phyloP scores from a whole-genome alignment of 306 rosid species.

The Trifolium pratense region DNA sequence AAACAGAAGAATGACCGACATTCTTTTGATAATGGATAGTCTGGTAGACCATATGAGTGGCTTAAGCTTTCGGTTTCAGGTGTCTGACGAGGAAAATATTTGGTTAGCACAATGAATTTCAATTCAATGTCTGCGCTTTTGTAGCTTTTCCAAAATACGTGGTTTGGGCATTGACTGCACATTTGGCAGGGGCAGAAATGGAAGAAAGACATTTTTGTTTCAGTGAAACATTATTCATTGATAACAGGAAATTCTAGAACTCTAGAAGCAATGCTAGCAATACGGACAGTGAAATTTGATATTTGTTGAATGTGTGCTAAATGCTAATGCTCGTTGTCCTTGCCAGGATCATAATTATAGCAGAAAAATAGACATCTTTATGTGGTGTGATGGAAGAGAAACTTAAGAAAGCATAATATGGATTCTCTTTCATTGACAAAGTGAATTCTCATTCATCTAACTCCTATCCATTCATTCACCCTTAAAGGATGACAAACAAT shows the following conservation, averaged over 20 bases:
- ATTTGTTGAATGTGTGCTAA: neutral
- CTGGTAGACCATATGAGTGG: conserved; percentile 68
- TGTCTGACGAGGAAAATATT: conserved; percentile 46
- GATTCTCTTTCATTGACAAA: conserved; percentile 4
- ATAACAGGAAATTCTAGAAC: neutral
- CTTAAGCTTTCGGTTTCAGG: conserved; percentile 44
- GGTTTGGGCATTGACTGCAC: too few relatives aligned
- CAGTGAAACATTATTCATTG: conserved; percentile 8
- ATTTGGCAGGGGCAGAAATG: conserved; percentile 24
- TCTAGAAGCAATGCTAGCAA: conserved; percentile 11
- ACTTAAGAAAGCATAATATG: conserved; percentile 23
- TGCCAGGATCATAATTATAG: neutral
- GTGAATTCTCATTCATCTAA: conserved; percentile 6
- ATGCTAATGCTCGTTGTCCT: conserved; percentile 2
- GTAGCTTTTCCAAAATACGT: neutral
- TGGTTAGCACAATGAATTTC: conserved; percentile 29
- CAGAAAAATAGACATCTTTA: neutral
- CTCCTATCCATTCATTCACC: neutral
- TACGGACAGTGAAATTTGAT: neutral
- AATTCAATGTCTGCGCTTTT: neutral
- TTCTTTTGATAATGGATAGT: conserved; percentile 51
- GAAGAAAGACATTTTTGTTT: neutral
- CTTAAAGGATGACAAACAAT: neutral
- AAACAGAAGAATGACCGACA: conserved; percentile 53
- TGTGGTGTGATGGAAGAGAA: conserved; percentile 25